phyloP scores from a whole-genome alignment of 2,329 filamentous ascomycete genomes.

The Colletotrichum eremochloae region DNA sequence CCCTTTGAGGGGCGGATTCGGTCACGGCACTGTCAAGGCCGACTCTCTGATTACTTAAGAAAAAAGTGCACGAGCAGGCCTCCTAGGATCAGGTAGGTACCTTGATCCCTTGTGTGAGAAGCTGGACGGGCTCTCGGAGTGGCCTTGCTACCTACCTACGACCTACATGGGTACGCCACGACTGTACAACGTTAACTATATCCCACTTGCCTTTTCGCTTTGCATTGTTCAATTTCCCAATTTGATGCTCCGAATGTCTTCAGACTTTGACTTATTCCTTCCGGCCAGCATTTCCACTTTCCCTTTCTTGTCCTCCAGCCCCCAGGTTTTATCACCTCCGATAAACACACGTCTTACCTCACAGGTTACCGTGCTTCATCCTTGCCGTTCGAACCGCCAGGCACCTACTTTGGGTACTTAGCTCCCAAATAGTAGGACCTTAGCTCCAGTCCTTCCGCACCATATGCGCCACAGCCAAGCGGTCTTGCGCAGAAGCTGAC shows the following conservation, averaged over 20 bases:
- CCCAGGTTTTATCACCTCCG: conserved; percentile 6
- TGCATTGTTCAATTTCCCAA: conserved; percentile 28
- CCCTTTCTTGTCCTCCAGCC: neutral
- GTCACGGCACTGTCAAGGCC: conserved; percentile 20
- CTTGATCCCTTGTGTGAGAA: too few species aligned
- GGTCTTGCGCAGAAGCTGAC: conserved; percentile 34
- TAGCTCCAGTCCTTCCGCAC: conserved; percentile 33
- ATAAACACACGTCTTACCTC: neutral
- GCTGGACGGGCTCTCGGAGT: conserved; percentile 32
- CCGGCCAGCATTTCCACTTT: neutral
- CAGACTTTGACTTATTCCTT: neutral
- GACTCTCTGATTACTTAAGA: conserved; percentile 31
- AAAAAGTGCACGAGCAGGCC: conserved; percentile 14
- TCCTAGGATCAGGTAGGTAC: conserved; percentile 11
- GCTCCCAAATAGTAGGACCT: conserved; percentile 25
- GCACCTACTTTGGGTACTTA: conserved; percentile 24
- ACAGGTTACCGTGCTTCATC: conserved; percentile 8
- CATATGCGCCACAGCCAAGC: conserved; percentile 43
- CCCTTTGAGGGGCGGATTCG: conserved; percentile 16
- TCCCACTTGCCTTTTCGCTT: conserved; percentile 28
- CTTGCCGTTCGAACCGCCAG: conserved; percentile 21
- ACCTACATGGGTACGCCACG: conserved; percentile 3
- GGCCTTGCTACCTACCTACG: neutral
- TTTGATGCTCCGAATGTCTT: conserved; percentile 19
- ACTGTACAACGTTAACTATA: conserved; percentile 7